phyloP scores from a whole-genome alignment of 179 eudicot genomes.

The Vitellaria paradoxa region DNA sequence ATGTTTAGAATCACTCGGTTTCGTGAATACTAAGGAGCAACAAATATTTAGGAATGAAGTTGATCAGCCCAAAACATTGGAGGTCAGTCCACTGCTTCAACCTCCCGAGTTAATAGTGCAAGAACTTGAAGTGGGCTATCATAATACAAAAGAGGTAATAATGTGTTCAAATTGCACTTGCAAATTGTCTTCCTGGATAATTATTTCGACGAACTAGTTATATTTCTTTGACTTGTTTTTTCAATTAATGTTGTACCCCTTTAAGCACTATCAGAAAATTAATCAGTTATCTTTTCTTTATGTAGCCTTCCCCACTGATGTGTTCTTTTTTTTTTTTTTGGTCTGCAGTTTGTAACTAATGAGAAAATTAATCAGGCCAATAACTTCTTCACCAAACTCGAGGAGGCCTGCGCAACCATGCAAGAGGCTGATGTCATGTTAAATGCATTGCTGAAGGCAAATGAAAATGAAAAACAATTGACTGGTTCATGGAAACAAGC shows the following conservation, averaged over 20 bases:
- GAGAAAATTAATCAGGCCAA: constrained; percentile 17
- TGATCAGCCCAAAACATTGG: constrained; percentile 10
- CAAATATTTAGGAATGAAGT: constrained; percentile 6
- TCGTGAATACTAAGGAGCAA: constrained; percentile 10
- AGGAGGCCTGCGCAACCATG: constrained; percentile 45
- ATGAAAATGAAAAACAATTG: constrained; percentile 38
- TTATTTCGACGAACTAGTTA: not conserved
- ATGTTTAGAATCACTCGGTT: constrained; percentile 6
- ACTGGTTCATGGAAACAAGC: constrained; percentile 44
- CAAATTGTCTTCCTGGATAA: not conserved
- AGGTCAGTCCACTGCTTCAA: constrained; percentile 11
- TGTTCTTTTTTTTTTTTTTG: not conserved
- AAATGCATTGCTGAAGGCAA: constrained; percentile 43
- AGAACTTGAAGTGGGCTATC: constrained; percentile 25
- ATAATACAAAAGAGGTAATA: constrained; percentile 23
- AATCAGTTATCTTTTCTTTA: not conserved
- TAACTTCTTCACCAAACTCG: constrained; percentile 41
- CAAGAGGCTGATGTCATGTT: constrained; percentile 56
- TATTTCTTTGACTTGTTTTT: not conserved
- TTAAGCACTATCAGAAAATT: not conserved
- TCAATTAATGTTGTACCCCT: too few relatives aligned
- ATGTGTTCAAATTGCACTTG: not conserved
- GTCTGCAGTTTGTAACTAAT: constrained; percentile 27
- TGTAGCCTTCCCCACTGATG: not conserved
- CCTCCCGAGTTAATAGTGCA: constrained; percentile 13